phyloP scores from a whole-genome alignment of 2,329 filamentous ascomycete species.

The Diaporthe ilicicola region DNA sequence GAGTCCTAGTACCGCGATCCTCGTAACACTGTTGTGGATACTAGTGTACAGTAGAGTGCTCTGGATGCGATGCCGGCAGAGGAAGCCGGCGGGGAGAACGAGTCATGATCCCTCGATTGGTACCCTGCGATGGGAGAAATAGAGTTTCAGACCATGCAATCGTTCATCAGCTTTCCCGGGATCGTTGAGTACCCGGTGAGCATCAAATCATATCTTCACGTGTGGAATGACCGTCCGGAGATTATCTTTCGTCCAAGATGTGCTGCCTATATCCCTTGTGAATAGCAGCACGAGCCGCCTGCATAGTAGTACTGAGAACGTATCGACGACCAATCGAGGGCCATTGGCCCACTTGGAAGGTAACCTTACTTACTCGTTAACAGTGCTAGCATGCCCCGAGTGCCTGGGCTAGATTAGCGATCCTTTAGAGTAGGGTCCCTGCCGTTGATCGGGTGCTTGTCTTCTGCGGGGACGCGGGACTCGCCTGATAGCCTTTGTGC shows the following conservation, averaged over 20 bases:
- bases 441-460: slow-evolving; percentile 14
- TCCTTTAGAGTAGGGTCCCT: slow-evolving; percentile 12
- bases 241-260: background rate
- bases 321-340: too few species aligned
- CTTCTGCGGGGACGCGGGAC: background rate
- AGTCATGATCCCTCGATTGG: background rate
- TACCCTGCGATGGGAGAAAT: slow-evolving; percentile 2
- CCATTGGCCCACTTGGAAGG: background rate
- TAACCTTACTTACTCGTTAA: background rate
- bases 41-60: background rate
- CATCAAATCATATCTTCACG: background rate
- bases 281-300: background rate
- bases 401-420: slow-evolving; percentile 17
- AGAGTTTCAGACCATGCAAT: slow-evolving; percentile 21
- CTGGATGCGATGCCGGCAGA: background rate
- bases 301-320: background rate
- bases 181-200: background rate
- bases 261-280: background rate
- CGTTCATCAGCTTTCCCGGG: slow-evolving; percentile 13
- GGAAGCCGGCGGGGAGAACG: background rate
- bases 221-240: background rate
- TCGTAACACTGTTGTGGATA: slow-evolving; percentile 3
- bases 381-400: background rate
- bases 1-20: background rate
- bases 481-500: background rate